A percentile compares a stretch with the other conserved stretches of the same genome.
Evolutionary conservation across 73 alveolate genomes (phyloP).

Genomic region (Paramecium sonneborni): DNA sequence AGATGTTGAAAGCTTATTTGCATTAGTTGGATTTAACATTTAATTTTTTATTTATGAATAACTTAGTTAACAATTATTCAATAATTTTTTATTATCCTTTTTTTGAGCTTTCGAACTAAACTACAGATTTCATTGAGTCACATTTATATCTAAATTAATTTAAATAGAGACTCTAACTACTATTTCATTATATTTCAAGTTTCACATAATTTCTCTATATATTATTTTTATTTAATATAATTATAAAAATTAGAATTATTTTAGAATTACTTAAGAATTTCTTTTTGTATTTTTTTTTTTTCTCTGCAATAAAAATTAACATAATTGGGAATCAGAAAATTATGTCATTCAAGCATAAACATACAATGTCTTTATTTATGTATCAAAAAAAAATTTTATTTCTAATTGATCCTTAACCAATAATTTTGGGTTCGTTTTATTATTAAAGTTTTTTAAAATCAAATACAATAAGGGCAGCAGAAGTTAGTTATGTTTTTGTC

Average conservation of each 20-base stretch:
- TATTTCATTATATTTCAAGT: not conserved
- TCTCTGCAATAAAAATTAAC: not conserved
- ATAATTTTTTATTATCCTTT: not conserved
- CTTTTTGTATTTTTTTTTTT: not conserved
- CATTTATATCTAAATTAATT: too few species aligned
- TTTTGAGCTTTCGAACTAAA: not conserved
- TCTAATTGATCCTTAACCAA: not conserved
- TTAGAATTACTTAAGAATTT: not conserved
- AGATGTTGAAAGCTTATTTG: not conserved
- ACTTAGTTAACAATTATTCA: not conserved
- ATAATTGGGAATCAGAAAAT: not conserved
- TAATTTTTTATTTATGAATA: not conserved
- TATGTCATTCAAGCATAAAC: not conserved
- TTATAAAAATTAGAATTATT: too few species aligned
- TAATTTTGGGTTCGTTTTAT: not conserved
- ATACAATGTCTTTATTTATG: not conserved
- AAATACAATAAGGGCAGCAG: not conserved
- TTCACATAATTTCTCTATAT: not conserved
- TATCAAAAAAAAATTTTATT: not conserved
- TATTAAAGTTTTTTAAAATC: not conserved
- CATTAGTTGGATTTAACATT: conserved; percentile 23
- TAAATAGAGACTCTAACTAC: too few species aligned
- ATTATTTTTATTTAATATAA: too few species aligned
- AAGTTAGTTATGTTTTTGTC: not conserved
- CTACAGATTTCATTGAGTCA: not conserved